Evolutionary conservation across 768 basidiomycete genomes (phyloP).

Genomic region (Floccularia luteovirens): DNA sequence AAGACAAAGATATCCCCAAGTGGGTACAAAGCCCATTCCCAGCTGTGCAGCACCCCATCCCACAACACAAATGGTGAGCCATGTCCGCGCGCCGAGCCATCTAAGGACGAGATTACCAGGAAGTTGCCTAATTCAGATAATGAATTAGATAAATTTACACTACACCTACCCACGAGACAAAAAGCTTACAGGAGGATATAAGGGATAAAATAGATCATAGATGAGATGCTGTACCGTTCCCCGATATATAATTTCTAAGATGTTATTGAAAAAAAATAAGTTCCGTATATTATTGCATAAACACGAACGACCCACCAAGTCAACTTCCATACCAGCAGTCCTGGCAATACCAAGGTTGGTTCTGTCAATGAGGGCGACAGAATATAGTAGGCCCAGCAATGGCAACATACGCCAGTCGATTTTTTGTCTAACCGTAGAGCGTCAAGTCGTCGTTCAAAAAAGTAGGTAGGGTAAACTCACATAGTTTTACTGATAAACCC

Average conservation of each 20-base stretch:
- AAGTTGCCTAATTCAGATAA: slow-evolving; percentile 8
- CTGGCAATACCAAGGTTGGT: slow-evolving; percentile 27
- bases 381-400: slow-evolving; percentile 23
- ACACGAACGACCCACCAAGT: slow-evolving; percentile 15
- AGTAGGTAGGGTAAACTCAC: slow-evolving; percentile 7
- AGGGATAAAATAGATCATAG: slow-evolving; percentile 26
- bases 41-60: slow-evolving; percentile 23
- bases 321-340: slow-evolving; percentile 26
- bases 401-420: slow-evolving; percentile 28
- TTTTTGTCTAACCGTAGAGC: slow-evolving; percentile 13
- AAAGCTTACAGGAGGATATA: slow-evolving; percentile 23
- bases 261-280: background rate
- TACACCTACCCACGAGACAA: no score
- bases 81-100: slow-evolving; percentile 19
- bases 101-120: slow-evolving; percentile 20
- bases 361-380: slow-evolving; percentile 28
- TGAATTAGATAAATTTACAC: no score
- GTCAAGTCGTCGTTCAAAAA: background rate
- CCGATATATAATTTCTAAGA: slow-evolving; percentile 20
- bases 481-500: slow-evolving; percentile 13
- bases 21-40: slow-evolving; percentile 23
- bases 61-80: slow-evolving; percentile 19
- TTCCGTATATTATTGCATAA: background rate
- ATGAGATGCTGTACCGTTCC: slow-evolving; percentile 23
- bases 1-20: slow-evolving; percentile 17